A percentile compares a stretch with the other conserved stretches of the same genome.
Evolutionary conservation across 2,329 filamentous ascomycete genomes (phyloP).

Genomic region (Ophiocordyceps camponoti-rufipedis): DNA sequence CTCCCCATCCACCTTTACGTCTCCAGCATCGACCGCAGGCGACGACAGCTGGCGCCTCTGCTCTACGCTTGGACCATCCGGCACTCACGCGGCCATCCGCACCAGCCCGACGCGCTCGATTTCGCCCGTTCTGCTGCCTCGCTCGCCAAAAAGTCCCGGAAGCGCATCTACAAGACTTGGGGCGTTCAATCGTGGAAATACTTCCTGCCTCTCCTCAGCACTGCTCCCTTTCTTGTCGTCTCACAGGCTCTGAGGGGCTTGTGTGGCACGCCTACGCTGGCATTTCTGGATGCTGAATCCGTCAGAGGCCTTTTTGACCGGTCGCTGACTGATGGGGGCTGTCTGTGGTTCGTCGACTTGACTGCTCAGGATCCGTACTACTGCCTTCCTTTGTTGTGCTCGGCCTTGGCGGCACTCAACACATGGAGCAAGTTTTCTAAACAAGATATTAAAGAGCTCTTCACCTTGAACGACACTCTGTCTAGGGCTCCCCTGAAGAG

Average conservation of each 20-base stretch:
- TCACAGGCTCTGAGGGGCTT: slow-evolving; percentile 33
- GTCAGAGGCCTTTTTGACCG: slow-evolving; percentile 14
- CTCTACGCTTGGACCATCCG: slow-evolving; percentile 13
- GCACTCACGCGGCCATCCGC: slow-evolving; percentile 5
- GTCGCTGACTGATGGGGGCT: slow-evolving; percentile 28
- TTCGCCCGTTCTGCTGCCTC: slow-evolving; percentile 6
- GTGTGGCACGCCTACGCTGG: slow-evolving; percentile 10
- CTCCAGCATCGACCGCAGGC: slow-evolving; percentile 11
- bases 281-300: not conserved
- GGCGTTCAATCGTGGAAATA: slow-evolving; percentile 30
- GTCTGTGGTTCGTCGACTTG: slow-evolving; percentile 37
- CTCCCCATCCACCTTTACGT: slow-evolving; percentile 27
- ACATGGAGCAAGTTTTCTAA: slow-evolving; percentile 12
- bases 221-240: slow-evolving; percentile 30
- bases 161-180: slow-evolving; percentile 17
- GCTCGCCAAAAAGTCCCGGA: slow-evolving; percentile 10
- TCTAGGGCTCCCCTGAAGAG: slow-evolving; percentile 6
- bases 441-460: slow-evolving; percentile 10
- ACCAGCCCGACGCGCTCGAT: not conserved
- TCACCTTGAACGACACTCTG: slow-evolving; percentile 6
- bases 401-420: slow-evolving; percentile 10
- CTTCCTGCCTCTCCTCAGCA: slow-evolving; percentile 17
- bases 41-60: slow-evolving; percentile 12
- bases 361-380: slow-evolving; percentile 31
- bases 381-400: slow-evolving; percentile 23